Evolutionary conservation across 2,329 filamentous ascomycete genomes (phyloP).

Genomic region (Penicillium concentricum): DNA sequence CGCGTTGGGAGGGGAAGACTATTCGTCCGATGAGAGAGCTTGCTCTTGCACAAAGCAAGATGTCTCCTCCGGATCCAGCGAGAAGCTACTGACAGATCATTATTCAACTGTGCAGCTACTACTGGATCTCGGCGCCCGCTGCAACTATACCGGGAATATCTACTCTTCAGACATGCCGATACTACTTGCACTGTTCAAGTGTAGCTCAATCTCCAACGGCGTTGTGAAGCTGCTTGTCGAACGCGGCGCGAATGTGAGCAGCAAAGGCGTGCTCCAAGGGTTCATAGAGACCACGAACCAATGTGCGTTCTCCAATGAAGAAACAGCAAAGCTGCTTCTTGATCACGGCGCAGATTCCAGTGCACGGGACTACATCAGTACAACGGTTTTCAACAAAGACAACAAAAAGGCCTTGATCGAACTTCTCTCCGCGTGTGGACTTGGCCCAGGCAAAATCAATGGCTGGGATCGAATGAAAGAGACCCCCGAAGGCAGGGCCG

Average conservation of each 20-base stretch:
- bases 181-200: background rate
- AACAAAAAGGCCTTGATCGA: background rate
- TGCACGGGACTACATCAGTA: background rate
- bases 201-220: background rate
- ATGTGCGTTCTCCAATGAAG: background rate
- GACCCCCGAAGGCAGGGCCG: background rate
- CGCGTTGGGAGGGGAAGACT: too few species aligned
- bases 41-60: background rate
- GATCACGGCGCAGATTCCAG: background rate
- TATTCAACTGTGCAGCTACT: background rate
- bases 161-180: background rate
- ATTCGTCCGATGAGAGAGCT: too few species aligned
- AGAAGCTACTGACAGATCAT: background rate
- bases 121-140: background rate
- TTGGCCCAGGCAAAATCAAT: too few species aligned
- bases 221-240: background rate
- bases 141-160: background rate
- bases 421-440: background rate
- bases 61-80: background rate
- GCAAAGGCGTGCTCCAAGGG: background rate
- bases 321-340: background rate
- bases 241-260: background rate
- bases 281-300: background rate
- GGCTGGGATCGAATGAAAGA: too few species aligned
- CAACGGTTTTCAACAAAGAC: background rate